Evolutionary conservation across 768 basidiomycete genomes (phyloP).

Genomic region (Trametes maxima): DNA sequence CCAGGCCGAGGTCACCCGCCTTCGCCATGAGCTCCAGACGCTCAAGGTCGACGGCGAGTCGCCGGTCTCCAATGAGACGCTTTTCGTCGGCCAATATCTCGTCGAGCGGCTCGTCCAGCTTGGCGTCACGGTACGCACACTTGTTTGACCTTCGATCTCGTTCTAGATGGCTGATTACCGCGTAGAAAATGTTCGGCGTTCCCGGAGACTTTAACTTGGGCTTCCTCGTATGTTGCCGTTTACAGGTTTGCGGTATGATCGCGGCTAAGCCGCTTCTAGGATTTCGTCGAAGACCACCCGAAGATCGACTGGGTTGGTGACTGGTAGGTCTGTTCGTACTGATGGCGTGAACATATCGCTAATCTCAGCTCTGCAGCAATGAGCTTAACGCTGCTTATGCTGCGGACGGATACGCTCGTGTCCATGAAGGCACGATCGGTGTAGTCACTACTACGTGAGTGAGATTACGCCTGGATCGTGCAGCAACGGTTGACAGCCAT

Average conservation of each 20-base stretch:
- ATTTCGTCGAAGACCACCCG: conserved; percentile 80
- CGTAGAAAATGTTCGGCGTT: conserved; percentile 78
- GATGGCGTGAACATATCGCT: neutral
- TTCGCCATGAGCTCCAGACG: conserved; percentile 48
- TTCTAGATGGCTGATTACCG: neutral
- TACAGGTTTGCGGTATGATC: neutral
- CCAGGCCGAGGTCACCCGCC: conserved; percentile 49
- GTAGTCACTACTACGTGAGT: conserved; percentile 78
- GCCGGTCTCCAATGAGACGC: conserved; percentile 37
- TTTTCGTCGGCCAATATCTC: conserved; percentile 61
- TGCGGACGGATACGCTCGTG: conserved; percentile 90
- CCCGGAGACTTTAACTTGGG: conserved; percentile 87
- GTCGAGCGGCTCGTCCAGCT: conserved; percentile 65
- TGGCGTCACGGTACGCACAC: conserved; percentile 53
- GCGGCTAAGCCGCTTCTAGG: conserved; percentile 44
- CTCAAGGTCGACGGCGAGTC: conserved; percentile 41
- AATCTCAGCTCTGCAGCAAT: conserved; percentile 48
- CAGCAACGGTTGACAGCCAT: neutral
- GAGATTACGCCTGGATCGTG: neutral
- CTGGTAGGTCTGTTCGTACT: conserved; percentile 48
- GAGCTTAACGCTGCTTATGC: conserved; percentile 90
- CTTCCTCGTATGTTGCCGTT: conserved; percentile 46
- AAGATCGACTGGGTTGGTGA: conserved; percentile 86
- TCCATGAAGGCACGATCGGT: conserved; percentile 73
- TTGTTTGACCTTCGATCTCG: neutral